Evolutionary conservation across 2,329 filamentous ascomycete species (phyloP), one percentile per base, ranked within the genome.

Genomic region (Neocucurbitaria cava): DNA sequence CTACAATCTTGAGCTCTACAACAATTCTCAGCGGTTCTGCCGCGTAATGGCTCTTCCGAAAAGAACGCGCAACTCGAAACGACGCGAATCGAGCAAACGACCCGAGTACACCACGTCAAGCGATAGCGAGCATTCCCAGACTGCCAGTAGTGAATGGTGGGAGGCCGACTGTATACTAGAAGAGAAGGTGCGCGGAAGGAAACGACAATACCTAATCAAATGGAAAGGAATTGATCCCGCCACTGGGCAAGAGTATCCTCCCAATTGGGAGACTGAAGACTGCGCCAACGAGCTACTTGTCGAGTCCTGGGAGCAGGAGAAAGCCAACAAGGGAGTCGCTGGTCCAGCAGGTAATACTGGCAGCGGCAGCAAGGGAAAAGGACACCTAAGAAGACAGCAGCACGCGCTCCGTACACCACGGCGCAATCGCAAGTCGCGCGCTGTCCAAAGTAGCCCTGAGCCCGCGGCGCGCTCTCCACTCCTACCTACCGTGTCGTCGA

Each of bases 191-290:
- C 30, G 76, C 41, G 65, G 64, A 10, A 56, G 59, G 9, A 57
- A 76, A 9, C 43, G 55, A 3, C 41, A 62, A n/a, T 88, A 86
- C 60, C 66, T 77, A 3, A 79, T 88, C 48, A 80, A 86, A 64
- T 88, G 86, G 86, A 79, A 77, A 43, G 79, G 82, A 54, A 48
- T 46, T 46, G 73, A 86, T 63, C 72, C 77, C n/a, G 55, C 61
- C 2, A 84, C 82, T 35, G 83, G 82, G 17, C 67, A 80, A 56
- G 54, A 58, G 1, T 87, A 81, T 65, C 51, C 71, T 3, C 80
- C 80, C 9, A 81, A 74, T 43, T 88, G 86, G 86, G 84, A 79
- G 46, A 75, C 71, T 0, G 77, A 77, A 36, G 46, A 46, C 7
- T 54, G 64, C 58, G 67, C 71, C 2, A 79, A 72, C 47, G 53